Evolutionary conservation across 305 asterid species (phyloP).

Genomic region (Fraxinus sp.): DNA sequence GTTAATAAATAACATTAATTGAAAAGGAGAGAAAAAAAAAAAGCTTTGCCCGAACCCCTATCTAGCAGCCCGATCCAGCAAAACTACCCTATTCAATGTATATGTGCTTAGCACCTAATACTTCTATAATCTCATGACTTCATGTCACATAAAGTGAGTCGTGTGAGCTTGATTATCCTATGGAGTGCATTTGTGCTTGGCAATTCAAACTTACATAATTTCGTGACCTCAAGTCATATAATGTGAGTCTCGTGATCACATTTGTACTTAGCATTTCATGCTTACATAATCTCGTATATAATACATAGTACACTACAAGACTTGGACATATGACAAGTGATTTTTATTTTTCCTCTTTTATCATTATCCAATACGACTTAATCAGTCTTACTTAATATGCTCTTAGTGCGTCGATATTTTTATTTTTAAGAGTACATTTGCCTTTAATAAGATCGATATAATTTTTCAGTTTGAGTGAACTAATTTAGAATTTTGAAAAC

Average conservation of each 20-base stretch:
- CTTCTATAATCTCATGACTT: background rate
- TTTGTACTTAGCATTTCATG: background rate
- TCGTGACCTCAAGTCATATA: background rate
- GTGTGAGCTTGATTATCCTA: background rate
- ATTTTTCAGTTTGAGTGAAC: background rate
- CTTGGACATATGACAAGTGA: background rate
- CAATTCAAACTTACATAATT: background rate
- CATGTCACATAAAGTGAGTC: background rate
- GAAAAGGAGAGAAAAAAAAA: background rate
- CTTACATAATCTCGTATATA: background rate
- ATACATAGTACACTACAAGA: background rate
- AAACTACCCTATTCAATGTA: too few species aligned
- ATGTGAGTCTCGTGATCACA: background rate
- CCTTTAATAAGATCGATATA: background rate
- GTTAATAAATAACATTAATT: too few species aligned
- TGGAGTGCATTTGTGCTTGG: background rate
- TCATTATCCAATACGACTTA: background rate
- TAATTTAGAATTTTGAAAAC: background rate
- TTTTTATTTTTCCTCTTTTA: too few species aligned
- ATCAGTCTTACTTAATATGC: background rate
- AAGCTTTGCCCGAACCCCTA: background rate
- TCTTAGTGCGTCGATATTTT: background rate
- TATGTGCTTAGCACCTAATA: background rate
- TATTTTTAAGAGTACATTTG: too few species aligned
- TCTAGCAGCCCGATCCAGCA: too few species aligned